Evolutionary conservation across 495 filamentous ascomycete genomes (phyloP).

Genomic region (Aspergillus egyptiacus): DNA sequence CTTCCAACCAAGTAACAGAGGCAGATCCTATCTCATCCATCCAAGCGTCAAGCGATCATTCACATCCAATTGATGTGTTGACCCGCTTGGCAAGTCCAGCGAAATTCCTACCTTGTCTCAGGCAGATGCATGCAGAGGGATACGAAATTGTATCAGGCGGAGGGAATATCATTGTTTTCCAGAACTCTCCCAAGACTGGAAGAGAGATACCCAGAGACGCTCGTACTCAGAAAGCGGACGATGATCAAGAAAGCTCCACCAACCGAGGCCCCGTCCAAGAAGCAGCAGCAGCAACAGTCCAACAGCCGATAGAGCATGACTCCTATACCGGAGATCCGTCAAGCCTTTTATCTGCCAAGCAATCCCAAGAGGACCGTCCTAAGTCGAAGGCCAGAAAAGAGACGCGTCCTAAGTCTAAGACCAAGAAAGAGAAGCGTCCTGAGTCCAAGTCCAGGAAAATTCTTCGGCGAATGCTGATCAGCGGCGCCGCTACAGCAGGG

Average conservation of each 20-base stretch:
- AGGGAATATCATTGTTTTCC: conserved; percentile 67
- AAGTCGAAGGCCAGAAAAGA: conserved; percentile 24
- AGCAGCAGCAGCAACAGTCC: background rate
- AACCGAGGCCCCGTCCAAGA: background rate
- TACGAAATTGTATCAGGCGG: conserved; percentile 69
- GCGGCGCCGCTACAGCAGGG: conserved; percentile 54
- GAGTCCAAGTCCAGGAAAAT: conserved; percentile 28
- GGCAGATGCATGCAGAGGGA: conserved; percentile 56
- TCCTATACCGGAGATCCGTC: background rate
- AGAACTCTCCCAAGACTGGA: conserved; percentile 39
- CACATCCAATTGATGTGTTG: conserved; percentile 57
- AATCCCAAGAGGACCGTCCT: conserved; percentile 3
- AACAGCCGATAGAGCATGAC: background rate
- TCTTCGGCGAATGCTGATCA: conserved; percentile 48
- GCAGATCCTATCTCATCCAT: conserved; percentile 59
- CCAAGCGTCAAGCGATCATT: conserved; percentile 27
- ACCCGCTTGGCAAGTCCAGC: conserved; percentile 62
- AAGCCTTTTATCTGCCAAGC: background rate
- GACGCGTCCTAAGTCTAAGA: conserved; percentile 17
- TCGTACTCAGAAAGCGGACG: background rate
- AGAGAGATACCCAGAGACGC: background rate
- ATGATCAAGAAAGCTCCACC: background rate
- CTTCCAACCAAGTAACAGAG: conserved; percentile 51
- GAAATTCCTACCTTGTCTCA: conserved; percentile 66
- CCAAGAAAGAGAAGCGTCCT: conserved; percentile 16